A percentile compares a stretch with the other conserved stretches of the same genome.
Evolutionary conservation across 2,329 filamentous ascomycete species (phyloP).

Genomic region (Gaeumannomyces sp.): DNA sequence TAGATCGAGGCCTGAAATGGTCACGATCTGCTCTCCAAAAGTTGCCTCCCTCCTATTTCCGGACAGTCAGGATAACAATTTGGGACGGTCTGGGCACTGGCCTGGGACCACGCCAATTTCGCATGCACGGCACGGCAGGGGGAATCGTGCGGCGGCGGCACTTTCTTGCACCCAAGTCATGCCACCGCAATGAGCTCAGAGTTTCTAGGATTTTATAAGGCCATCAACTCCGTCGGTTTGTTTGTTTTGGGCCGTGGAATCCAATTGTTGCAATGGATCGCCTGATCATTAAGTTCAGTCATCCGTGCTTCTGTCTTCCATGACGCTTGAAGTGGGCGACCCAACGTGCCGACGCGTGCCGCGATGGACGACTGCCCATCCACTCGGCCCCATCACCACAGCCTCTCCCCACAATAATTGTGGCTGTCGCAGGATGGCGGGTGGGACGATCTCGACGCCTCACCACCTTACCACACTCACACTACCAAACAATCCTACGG

Average conservation of each 20-base stretch:
- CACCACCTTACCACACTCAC: neutral
- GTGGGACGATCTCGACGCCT: neutral
- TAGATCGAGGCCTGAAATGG: neutral
- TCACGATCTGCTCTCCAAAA: neutral
- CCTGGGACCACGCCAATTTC: neutral
- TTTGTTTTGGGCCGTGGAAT: neutral
- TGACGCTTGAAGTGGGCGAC: neutral
- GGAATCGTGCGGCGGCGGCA: neutral
- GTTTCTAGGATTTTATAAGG: neutral
- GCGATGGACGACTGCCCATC: neutral
- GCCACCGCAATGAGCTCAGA: neutral
- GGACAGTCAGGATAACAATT: neutral
- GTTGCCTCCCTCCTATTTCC: slow-evolving; percentile 1
- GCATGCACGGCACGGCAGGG: neutral
- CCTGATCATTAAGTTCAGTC: neutral
- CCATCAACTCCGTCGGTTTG: neutral
- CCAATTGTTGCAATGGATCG: neutral
- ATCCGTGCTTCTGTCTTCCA: neutral
- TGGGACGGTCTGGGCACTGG: neutral
- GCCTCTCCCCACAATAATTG: neutral
- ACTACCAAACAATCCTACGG: too few relatives aligned
- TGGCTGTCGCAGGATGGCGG: neutral
- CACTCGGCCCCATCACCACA: neutral
- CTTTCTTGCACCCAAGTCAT: neutral
- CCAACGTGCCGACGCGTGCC: neutral